These are phyloP conservation scores for Saturnispora silvae DNA, from an alignment of 805 yeast species.

Conservation along the genomic window DNA sequence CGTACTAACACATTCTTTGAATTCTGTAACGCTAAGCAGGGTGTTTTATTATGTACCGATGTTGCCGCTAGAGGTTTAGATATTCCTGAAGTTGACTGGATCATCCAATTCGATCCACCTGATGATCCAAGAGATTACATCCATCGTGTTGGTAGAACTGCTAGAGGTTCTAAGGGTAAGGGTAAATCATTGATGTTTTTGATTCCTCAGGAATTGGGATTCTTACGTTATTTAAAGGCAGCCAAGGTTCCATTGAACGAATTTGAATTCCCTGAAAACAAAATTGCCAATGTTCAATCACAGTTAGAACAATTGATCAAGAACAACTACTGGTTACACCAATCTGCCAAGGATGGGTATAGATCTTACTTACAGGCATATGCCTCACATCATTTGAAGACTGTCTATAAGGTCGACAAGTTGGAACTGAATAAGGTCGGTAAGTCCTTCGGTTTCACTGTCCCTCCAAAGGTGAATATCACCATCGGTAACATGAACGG, in stretches of 20 bases:
- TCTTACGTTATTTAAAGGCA: conserved; percentile 85
- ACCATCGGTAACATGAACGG: conserved; percentile 56
- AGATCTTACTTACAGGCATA: conserved; percentile 95
- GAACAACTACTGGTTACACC: conserved; percentile 89
- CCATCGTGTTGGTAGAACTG: conserved; percentile 98
- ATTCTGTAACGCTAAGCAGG: conserved; percentile 93
- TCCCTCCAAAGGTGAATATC: conserved; percentile 95
- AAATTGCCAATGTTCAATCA: conserved; percentile 92
- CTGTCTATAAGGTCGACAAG: conserved; percentile 93
- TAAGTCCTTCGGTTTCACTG: conserved; percentile 84
- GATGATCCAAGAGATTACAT: conserved; percentile 99
- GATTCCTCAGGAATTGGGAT: conserved; percentile 89
- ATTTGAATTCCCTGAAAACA: conserved; percentile 88
- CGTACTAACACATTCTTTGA: conserved; percentile 97
- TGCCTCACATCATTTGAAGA: conserved; percentile 90
- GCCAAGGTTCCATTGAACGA: conserved; percentile 97
- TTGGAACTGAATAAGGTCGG: conserved; percentile 92
- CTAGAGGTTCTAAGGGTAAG: conserved; percentile 80
- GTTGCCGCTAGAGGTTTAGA: conserved; percentile 99
- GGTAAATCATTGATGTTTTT: conserved; percentile 94
- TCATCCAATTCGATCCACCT: conserved; percentile 97
- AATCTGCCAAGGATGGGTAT: conserved; percentile 95
- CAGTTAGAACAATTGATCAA: conserved; percentile 86
- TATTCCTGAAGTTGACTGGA: conserved; percentile 98
- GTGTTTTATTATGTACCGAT: conserved; percentile 90